phyloP scores from a whole-genome alignment of 345 rosid genomes.

The Punica granatum region DNA sequence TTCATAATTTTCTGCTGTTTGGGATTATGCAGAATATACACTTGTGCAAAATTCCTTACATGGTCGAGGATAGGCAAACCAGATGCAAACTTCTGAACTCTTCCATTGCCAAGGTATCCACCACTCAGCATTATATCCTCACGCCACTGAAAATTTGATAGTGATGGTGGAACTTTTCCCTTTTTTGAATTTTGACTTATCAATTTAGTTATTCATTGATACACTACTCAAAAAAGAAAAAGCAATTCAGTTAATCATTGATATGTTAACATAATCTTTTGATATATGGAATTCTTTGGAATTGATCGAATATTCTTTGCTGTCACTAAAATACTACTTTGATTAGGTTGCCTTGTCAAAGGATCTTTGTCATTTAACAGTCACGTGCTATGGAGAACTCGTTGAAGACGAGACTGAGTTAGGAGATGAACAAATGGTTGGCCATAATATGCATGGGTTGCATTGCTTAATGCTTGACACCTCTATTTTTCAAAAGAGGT shows the following conservation, averaged over 20 bases:
- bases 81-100: conserved; percentile 43
- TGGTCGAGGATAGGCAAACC: conserved; percentile 28
- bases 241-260: no score
- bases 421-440: conserved; percentile 20
- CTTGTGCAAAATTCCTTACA: conserved; percentile 41
- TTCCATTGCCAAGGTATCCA: conserved; percentile 52
- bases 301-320: background rate
- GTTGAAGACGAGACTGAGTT: conserved; percentile 32
- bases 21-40: conserved; percentile 59
- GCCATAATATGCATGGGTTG: conserved; percentile 43
- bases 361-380: conserved; percentile 72
- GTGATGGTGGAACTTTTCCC: background rate
- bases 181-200: background rate
- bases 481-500: conserved; percentile 81
- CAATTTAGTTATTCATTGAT: background rate
- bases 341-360: conserved; percentile 78
- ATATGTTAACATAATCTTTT: background rate
- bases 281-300: background rate
- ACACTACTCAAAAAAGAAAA: no score
- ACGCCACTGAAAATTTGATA: background rate
- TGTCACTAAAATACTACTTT: conserved; percentile 10
- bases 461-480: conserved; percentile 71
- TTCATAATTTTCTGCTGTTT: background rate
- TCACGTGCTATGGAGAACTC: conserved; percentile 78
- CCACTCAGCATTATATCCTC: background rate